phyloP scores from a whole-genome alignment of 139 green algal genomes.

The Picochlorum sp. region DNA sequence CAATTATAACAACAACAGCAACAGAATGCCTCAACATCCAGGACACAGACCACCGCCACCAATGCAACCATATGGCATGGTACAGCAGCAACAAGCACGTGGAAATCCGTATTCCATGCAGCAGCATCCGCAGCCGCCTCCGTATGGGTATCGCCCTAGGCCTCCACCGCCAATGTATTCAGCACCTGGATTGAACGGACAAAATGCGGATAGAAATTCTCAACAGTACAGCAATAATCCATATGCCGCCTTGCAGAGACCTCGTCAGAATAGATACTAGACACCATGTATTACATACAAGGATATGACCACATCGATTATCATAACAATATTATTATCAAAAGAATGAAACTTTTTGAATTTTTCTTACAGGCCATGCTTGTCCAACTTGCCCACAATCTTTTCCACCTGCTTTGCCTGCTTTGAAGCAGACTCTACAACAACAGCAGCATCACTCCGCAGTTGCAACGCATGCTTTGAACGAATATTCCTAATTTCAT shows the following conservation, averaged over 20 bases:
- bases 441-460: conserved; percentile 23
- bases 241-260: neutral
- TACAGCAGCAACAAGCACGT: neutral
- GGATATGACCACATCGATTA: too few relatives aligned
- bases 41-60: neutral
- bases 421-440: neutral
- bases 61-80: too few relatives aligned
- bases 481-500: conserved; percentile 26
- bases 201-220: neutral
- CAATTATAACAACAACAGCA: conserved; percentile 1
- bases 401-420: conserved; percentile 18
- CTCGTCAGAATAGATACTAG: neutral
- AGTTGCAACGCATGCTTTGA: conserved; percentile 31
- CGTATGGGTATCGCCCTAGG: neutral
- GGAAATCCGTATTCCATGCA: conserved; percentile 1
- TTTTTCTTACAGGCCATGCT: conserved; percentile 18
- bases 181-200: neutral
- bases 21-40: neutral
- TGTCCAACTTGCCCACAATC: conserved; percentile 13
- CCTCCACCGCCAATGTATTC: neutral
- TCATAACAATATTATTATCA: neutral
- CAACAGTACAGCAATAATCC: conserved; percentile 6
- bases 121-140: neutral
- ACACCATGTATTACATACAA: neutral
- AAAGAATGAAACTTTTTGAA: neutral